These are phyloP conservation scores for Diutina sp. DNA, from an alignment of 1,139 yeast species.

Conservation along the genomic window DNA sequence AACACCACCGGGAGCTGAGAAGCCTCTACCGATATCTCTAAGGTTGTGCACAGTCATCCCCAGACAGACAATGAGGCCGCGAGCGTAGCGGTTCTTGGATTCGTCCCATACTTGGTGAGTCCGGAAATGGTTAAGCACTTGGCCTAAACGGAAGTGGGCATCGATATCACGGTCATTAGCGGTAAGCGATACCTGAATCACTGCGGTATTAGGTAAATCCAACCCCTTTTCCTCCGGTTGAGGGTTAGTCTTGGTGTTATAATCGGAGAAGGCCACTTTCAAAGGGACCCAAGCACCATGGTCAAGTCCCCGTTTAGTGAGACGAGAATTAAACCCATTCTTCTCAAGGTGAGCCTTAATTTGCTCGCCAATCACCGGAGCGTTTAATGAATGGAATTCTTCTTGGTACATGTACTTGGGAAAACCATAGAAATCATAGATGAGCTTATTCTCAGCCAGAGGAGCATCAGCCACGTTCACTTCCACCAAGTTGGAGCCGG, in stretches of 20 bases:
- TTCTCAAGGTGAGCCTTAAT: conserved; percentile 27
- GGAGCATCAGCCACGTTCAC: conserved; percentile 22
- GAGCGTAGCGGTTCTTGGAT: conserved; percentile 15
- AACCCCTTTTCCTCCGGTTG: conserved; percentile 10
- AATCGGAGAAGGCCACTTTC: conserved; percentile 51
- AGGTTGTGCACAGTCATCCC: conserved; percentile 78
- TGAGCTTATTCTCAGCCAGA: conserved; percentile 23
- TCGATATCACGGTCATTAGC: conserved; percentile 31
- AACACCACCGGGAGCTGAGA: conserved; percentile 10
- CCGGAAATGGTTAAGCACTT: conserved; percentile 38
- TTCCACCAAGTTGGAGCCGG: conserved; percentile 27
- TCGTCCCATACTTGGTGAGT: conserved; percentile 26
- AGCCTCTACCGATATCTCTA: conserved; percentile 29
- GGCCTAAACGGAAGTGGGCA: conserved; percentile 42
- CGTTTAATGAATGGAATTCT: conserved; percentile 39
- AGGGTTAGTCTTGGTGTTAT: conserved; percentile 8
- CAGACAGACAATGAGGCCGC: conserved; percentile 43
- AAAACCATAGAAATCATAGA: conserved; percentile 68
- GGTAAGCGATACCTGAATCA: conserved; percentile 56
- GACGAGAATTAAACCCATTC: conserved; percentile 30
- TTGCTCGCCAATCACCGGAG: conserved; percentile 27
- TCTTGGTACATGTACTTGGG: conserved; percentile 52
- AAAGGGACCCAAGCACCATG: conserved; percentile 81
- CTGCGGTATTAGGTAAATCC: conserved; percentile 32
- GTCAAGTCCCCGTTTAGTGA: conserved; percentile 52